Evolutionary conservation across 163 green algal species (phyloP).

Genomic region (Scenedesmus sp.): DNA sequence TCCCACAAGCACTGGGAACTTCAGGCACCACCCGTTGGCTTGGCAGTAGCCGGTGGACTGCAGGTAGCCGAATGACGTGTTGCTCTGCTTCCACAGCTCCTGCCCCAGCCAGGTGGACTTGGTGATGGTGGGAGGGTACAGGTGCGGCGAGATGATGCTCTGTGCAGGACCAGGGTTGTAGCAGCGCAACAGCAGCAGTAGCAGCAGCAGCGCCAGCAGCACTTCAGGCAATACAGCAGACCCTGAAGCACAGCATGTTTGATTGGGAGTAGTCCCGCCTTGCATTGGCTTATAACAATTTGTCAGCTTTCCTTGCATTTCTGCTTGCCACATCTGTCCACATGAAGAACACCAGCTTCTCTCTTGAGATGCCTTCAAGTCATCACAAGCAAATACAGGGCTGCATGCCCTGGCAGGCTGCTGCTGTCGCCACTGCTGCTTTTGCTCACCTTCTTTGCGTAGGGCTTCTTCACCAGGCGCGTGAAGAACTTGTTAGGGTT

Average conservation of each 20-base stretch:
- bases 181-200: background rate
- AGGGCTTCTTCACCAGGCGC: constrained; percentile 34
- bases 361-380: too few relatives aligned
- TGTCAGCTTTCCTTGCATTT: background rate
- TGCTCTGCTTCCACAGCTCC: constrained; percentile 41
- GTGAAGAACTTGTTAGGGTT: constrained; percentile 53
- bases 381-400: background rate
- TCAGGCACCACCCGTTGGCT: background rate
- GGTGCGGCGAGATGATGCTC: constrained; percentile 47
- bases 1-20: constrained; percentile 51
- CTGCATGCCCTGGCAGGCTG: background rate
- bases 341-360: background rate
- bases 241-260: too few relatives aligned
- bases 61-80: constrained; percentile 51
- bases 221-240: too few relatives aligned
- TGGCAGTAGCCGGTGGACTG: constrained; percentile 30
- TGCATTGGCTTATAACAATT: too few relatives aligned
- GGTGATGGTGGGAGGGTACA: constrained; percentile 53
- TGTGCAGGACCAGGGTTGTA: background rate
- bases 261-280: too few relatives aligned
- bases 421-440: background rate
- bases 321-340: background rate
- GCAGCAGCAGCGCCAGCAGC: constrained; percentile 5
- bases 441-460: constrained; percentile 20
- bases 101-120: constrained; percentile 30